These are phyloP conservation scores for Magnusiomyces sp. DNA, from an alignment of 1,139 yeast species.

Conservation along the genomic window DNA sequence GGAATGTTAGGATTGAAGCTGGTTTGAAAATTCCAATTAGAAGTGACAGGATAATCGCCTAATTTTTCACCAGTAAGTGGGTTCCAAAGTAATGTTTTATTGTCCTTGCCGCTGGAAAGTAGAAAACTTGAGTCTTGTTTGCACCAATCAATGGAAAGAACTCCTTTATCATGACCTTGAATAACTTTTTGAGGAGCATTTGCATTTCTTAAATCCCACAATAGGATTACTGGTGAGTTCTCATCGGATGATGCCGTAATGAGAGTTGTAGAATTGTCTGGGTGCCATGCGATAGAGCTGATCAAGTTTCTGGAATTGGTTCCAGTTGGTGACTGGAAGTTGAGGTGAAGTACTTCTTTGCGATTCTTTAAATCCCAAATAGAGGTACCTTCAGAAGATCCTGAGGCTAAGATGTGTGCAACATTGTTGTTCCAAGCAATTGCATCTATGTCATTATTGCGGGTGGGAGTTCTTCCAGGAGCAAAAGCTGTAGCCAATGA, in stretches of 20 bases:
- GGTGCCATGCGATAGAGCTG: constrained; percentile 64
- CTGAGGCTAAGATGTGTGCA: constrained; percentile 82
- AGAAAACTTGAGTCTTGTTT: constrained; percentile 67
- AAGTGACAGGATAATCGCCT: constrained; percentile 84
- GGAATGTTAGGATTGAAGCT: constrained; percentile 84
- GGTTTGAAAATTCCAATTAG: constrained; percentile 90
- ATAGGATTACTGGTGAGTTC: constrained; percentile 65
- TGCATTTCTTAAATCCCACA: constrained; percentile 94
- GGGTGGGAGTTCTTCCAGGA: constrained; percentile 70
- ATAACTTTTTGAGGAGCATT: constrained; percentile 75
- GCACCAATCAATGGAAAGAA: constrained; percentile 91
- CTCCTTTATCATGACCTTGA: constrained; percentile 80
- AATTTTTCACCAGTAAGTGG: constrained; percentile 61
- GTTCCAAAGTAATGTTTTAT: constrained; percentile 83
- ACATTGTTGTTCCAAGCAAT: constrained; percentile 87
- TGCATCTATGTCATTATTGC: constrained; percentile 72
- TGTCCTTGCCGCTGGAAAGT: constrained; percentile 87
- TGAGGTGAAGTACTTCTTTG: constrained; percentile 79
- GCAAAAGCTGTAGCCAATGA: constrained; percentile 48
- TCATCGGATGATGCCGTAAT: constrained; percentile 85
- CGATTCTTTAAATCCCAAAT: constrained; percentile 90
- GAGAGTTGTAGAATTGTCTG: constrained; percentile 72
- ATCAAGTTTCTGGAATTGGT: constrained; percentile 46
- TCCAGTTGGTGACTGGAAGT: constrained; percentile 51
- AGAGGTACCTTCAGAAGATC: constrained; percentile 78